A percentile compares a stretch with the other conserved stretches of the same genome.
Conservation (phyloP, 2,329 filamentous ascomycete species). For the Scytalidium lignicola region DNA sequence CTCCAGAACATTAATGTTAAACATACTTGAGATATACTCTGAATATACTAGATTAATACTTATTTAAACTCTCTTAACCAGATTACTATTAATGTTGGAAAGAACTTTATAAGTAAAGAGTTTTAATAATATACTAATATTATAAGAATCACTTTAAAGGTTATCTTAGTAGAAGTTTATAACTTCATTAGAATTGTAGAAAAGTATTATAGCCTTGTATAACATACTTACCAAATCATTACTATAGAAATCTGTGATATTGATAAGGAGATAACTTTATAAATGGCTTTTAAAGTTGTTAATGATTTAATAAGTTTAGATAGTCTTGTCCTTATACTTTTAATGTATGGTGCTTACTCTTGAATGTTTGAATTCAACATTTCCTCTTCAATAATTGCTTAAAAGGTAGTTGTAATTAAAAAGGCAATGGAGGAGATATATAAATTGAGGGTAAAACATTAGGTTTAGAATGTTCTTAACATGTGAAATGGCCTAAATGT, state of each 20-base stretch:
- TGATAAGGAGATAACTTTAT: conserved; percentile 2
- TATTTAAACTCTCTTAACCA: background rate
- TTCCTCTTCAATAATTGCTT: background rate
- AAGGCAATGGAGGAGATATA: conserved; percentile 6
- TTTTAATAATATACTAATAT: background rate
- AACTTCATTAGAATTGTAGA: conserved; percentile 3
- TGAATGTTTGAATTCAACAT: background rate
- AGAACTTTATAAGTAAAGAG: background rate
- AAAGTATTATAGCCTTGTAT: background rate
- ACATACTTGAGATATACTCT: conserved; percentile 1
- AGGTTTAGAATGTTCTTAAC: conserved; percentile 2
- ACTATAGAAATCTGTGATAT: background rate
- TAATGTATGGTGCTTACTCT: conserved; percentile 8
- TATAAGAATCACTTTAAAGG: background rate
- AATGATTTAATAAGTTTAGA: conserved; percentile 6
- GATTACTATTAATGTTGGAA: background rate
- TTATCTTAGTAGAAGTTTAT: conserved; percentile 3
- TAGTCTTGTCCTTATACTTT: conserved; percentile 4
- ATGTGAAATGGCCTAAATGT: conserved; percentile 3
- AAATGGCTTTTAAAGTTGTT: conserved; percentile 11
- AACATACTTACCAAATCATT: conserved; percentile 1
- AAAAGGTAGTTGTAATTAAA: background rate
- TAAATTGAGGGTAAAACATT: background rate
- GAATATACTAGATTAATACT: background rate
- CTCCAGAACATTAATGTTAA: conserved; percentile 1